Percentiles rank a stretch among this genome's conserved stretches.
These are phyloP conservation scores for Chrysosporium keratinophilum DNA, from an alignment of 2,329 filamentous ascomycete genomes.

Conservation along the genomic window DNA sequence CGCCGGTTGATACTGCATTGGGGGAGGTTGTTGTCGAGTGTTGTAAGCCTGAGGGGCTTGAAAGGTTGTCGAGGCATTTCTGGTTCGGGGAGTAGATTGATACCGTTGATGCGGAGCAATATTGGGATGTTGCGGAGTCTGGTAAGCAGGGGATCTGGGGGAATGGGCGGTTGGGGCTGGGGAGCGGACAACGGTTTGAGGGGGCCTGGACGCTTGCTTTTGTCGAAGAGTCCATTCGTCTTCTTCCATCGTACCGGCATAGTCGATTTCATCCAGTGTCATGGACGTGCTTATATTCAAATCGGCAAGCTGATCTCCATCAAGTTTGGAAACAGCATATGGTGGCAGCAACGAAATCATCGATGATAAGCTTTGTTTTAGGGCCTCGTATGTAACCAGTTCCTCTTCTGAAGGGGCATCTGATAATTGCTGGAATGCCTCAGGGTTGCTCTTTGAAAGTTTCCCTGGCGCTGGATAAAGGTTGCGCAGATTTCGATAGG, in stretches of 20 bases:
- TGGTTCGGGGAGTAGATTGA: conserved; percentile 18
- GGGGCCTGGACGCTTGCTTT: conserved; percentile 28
- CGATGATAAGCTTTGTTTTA: conserved; percentile 63
- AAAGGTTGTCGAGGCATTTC: conserved; percentile 23
- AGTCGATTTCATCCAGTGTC: conserved; percentile 60
- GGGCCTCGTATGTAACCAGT: conserved; percentile 54
- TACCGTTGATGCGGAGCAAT: conserved; percentile 25
- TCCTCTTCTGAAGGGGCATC: conserved; percentile 48
- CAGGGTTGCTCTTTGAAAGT: conserved; percentile 25
- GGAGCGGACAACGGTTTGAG: conserved; percentile 25
- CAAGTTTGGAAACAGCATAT: conserved; percentile 73
- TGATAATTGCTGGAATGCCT: conserved; percentile 31
- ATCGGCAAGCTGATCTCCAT: conserved; percentile 75
- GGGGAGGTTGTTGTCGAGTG: conserved; percentile 25
- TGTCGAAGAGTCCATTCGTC: conserved; percentile 55
- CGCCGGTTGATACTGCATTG: conserved; percentile 27
- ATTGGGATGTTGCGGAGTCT: conserved; percentile 24
- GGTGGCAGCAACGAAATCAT: conserved; percentile 69
- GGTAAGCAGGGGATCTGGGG: conserved; percentile 23
- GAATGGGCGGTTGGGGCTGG: conserved; percentile 25
- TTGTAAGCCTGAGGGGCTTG: conserved; percentile 25
- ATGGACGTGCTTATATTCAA: conserved; percentile 73
- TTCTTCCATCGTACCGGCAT: conserved; percentile 71
- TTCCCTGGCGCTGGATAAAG: conserved; percentile 23
- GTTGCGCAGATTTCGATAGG: conserved; percentile 52